Percentiles rank a stretch among this genome's conserved stretches.
These are phyloP conservation scores for Rasamsonia emersonii DNA, from an alignment of 2,329 filamentous ascomycete species.

Conservation along the genomic window DNA sequence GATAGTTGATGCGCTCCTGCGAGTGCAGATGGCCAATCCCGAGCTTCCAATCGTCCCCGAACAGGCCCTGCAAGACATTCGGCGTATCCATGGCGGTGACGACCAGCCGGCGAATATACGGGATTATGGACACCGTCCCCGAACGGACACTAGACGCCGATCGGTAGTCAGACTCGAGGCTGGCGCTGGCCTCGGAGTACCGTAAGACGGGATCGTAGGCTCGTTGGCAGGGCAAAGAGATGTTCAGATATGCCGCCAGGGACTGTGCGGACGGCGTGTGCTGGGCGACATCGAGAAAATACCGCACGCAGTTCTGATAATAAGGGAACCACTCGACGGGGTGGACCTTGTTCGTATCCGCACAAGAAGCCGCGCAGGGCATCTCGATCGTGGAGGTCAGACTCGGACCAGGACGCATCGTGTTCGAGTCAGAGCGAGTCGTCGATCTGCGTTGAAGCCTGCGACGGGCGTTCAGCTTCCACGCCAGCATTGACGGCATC, in stretches of 20 bases:
- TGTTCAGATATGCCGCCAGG: conserved; percentile 84
- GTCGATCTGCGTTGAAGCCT: neutral
- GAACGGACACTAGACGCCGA: conserved; percentile 14
- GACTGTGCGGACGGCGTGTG: conserved; percentile 71
- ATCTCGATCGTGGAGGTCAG: conserved; percentile 3
- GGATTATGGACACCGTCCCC: conserved; percentile 57
- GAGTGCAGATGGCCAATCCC: conserved; percentile 78
- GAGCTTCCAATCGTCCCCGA: conserved; percentile 74
- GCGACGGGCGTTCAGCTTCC: neutral
- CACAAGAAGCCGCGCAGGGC: conserved; percentile 2
- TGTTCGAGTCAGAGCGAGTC: too few relatives aligned
- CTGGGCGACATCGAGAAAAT: conserved; percentile 85
- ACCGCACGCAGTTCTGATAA: conserved; percentile 75
- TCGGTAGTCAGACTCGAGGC: conserved; percentile 12
- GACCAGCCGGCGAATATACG: conserved; percentile 84
- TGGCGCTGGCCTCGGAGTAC: conserved; percentile 27
- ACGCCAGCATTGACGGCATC: neutral
- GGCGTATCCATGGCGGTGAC: conserved; percentile 89
- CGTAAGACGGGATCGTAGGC: conserved; percentile 30
- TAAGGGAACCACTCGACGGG: conserved; percentile 87
- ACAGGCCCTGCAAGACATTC: conserved; percentile 77
- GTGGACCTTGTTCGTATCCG: conserved; percentile 40
- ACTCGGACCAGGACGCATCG: conserved; percentile 4
- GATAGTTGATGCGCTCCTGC: conserved; percentile 81
- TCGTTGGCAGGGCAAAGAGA: conserved; percentile 77